Evolutionary conservation across 306 rosid species (phyloP).

Genomic region (Psophocarpus tetragonolobus): DNA sequence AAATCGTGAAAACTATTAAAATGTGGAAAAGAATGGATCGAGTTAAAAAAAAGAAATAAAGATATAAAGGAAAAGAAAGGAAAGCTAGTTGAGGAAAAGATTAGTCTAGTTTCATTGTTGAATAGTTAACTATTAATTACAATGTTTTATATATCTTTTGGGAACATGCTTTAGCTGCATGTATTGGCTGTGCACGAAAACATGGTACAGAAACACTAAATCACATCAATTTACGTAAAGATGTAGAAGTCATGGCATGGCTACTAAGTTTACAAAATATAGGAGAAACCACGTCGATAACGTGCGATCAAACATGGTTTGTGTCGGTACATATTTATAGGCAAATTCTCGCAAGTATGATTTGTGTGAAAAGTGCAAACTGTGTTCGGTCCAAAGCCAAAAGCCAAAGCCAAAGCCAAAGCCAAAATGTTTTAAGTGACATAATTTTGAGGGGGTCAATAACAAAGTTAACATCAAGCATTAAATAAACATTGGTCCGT

Average conservation of each 20-base stretch:
- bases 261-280: not conserved
- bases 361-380: not conserved
- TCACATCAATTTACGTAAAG: not conserved
- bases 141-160: not conserved
- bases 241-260: not conserved
- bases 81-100: not conserved
- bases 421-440: not conserved
- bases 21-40: not conserved
- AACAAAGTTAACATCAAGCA: not conserved
- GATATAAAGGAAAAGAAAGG: not conserved
- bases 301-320: not conserved
- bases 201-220: not conserved
- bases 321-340: not conserved
- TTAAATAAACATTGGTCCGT: not conserved
- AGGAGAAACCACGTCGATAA: not conserved
- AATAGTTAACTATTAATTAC: not conserved
- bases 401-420: not conserved
- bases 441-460: not conserved
- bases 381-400: not conserved
- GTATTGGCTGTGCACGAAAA: not conserved
- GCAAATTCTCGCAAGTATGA: not conserved
- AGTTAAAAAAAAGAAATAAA: no score
- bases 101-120: not conserved
- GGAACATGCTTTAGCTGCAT: not conserved
- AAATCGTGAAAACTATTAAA: not conserved